phyloP scores from a whole-genome alignment of 495 filamentous ascomycete genomes.

The Letharia lupina region DNA sequence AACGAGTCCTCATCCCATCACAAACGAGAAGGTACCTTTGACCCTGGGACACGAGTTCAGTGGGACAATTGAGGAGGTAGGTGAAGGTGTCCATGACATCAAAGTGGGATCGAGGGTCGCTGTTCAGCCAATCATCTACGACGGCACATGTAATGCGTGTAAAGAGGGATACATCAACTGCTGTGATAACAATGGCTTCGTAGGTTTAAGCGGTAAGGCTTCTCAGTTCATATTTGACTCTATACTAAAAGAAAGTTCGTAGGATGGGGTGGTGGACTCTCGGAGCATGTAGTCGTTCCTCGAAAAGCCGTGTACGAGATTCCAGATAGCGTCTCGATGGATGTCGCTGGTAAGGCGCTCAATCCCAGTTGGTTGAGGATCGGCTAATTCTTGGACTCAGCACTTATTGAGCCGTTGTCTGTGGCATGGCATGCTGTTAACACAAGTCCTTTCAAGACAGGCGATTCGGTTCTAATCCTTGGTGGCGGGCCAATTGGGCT shows the following conservation, averaged over 20 bases:
- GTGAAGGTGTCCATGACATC: slow-evolving; percentile 41
- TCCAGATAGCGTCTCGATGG: slow-evolving; percentile 42
- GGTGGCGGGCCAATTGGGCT: slow-evolving; percentile 58
- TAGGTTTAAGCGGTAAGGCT: slow-evolving; percentile 47
- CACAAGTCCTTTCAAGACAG: slow-evolving; percentile 40
- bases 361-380: background rate
- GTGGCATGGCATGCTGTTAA: slow-evolving; percentile 60
- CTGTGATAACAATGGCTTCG: slow-evolving; percentile 51
- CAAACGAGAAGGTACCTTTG: slow-evolving; percentile 46
- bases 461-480: slow-evolving; percentile 44
- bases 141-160: slow-evolving; percentile 48
- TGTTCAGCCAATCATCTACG: slow-evolving; percentile 52
- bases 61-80: slow-evolving; percentile 51
- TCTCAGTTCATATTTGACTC: background rate
- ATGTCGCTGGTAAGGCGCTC: slow-evolving; percentile 37
- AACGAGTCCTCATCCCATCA: slow-evolving; percentile 45
- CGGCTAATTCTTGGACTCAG: slow-evolving; percentile 24
- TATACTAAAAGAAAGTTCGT: background rate
- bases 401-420: slow-evolving; percentile 54
- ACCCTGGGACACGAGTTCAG: slow-evolving; percentile 58
- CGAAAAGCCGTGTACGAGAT: slow-evolving; percentile 36
- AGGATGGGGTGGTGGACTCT: slow-evolving; percentile 52
- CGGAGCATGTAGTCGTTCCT: slow-evolving; percentile 47
- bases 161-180: slow-evolving; percentile 43
- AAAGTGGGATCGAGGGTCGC: slow-evolving; percentile 48